Evolutionary conservation across 2,329 filamentous ascomycete genomes (phyloP), one percentile per base, ranked within the genome.

Genomic region (Dactylellina haptotyla): DNA sequence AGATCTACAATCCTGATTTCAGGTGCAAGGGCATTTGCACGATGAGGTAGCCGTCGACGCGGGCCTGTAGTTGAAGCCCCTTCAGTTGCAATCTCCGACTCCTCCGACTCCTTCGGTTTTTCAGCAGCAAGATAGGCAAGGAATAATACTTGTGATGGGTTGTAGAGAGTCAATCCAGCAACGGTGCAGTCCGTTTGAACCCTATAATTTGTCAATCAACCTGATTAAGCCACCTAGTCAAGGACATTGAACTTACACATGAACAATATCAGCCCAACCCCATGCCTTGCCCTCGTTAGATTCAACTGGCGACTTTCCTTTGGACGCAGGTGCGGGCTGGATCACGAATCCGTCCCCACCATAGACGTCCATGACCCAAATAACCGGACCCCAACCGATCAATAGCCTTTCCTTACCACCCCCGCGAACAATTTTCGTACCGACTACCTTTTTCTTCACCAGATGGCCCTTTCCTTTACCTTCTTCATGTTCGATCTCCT

Each of bases 171-270:
- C 81, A 99, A 90, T 79, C 95, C 95, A 80, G 95, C 97, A 84
- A 99, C 92, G 81, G 97, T 93, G 84, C 95, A 98, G 83, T 99
- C 95, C 82, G 95, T 96, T 79, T 93, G 91, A 82, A 98, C 87
- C 82, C 90, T 93, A 20, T 16, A 34, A 46, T 43, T 12, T 20
- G 76, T 16, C 25, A 25, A 56, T n/a, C 53, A 10, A 58, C 79
- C 48, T 10, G 18, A 14, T n/a, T 1, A 41, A 61, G 6, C 34
- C 14, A 45, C 30, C 34, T 10, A 18, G n/a, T 14, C 12, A 9
- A 2, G 45, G 25, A 25, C 26, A 46, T 46, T 23, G 20, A 30
- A 86, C 91, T 86, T 80, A 96, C 91, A 94, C 93, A 82, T 96
- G 96, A 75, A 92, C 88, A 80, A 98, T 94, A 80, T 97, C 92